A percentile compares a stretch with the other conserved stretches of the same genome.
Conservation (phyloP, 768 basidiomycete genomes). For the Steccherinum ochraceum region DNA sequence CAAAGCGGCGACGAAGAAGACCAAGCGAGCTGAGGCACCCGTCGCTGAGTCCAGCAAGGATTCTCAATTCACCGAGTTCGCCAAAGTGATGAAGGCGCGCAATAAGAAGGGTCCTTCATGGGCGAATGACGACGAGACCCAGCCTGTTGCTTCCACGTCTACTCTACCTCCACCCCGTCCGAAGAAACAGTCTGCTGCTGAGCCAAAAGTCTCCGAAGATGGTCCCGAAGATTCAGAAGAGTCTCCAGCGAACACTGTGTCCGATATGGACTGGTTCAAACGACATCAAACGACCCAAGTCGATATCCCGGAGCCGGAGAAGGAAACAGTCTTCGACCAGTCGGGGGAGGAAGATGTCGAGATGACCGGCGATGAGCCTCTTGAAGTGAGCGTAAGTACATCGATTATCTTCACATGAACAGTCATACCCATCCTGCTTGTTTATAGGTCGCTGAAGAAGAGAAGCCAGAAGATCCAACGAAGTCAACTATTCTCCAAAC, state of each 20-base stretch:
- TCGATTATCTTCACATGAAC: too few relatives aligned
- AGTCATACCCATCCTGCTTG: too few relatives aligned
- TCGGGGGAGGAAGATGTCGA: constrained; percentile 42
- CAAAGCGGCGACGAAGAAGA: constrained; percentile 4
- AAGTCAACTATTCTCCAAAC: constrained; percentile 61
- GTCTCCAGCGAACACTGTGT: constrained; percentile 34
- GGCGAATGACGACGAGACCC: constrained; percentile 42
- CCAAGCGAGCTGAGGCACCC: constrained; percentile 8
- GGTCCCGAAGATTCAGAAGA: constrained; percentile 15
- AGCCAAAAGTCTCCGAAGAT: neutral
- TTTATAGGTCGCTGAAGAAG: too few relatives aligned
- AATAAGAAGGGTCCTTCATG: constrained; percentile 54
- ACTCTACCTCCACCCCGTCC: constrained; percentile 11
- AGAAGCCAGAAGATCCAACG: constrained; percentile 22
- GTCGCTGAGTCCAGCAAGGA: constrained; percentile 15
- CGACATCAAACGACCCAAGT: constrained; percentile 49
- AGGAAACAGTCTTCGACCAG: constrained; percentile 52
- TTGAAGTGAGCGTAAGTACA: too few relatives aligned
- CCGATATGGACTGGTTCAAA: constrained; percentile 74
- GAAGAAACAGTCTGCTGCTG: neutral
- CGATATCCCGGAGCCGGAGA: constrained; percentile 24
- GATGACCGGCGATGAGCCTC: constrained; percentile 7
- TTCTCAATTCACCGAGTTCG: constrained; percentile 53
- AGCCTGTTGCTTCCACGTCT: constrained; percentile 1
- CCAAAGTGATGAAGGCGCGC: constrained; percentile 68